A percentile compares a stretch with the other conserved stretches of the same genome.
Evolutionary conservation across 345 rosid genomes (phyloP).

Genomic region (Rhodamnia rubescens): DNA sequence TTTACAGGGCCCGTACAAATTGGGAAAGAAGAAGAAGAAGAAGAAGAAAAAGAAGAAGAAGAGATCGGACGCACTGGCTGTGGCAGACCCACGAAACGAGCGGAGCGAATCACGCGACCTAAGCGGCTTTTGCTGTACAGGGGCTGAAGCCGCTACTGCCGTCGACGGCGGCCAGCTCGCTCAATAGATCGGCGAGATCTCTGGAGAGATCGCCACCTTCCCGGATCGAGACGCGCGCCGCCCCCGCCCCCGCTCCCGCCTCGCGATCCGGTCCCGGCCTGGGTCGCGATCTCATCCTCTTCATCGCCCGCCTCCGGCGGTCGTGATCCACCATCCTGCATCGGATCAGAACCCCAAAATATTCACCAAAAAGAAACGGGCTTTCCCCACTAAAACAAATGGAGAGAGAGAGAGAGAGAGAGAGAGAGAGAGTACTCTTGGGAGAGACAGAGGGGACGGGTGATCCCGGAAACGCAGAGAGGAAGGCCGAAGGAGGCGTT

Average conservation of each 20-base stretch:
- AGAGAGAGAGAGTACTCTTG: background rate
- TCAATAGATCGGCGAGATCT: background rate
- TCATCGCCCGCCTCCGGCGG: constrained; percentile 10
- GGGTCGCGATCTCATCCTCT: background rate
- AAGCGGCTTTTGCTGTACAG: constrained; percentile 10
- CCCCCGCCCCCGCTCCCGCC: background rate
- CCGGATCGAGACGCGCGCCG: background rate
- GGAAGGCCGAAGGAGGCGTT: constrained; percentile 5
- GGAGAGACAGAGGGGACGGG: background rate
- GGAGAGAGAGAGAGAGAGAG: background rate
- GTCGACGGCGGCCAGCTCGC: background rate
- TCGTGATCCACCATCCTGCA: constrained; percentile 14
- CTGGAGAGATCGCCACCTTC: background rate
- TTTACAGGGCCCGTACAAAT: background rate
- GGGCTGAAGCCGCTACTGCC: background rate
- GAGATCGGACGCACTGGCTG: background rate
- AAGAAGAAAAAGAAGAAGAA: background rate
- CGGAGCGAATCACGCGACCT: background rate
- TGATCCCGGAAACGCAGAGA: constrained; percentile 11
- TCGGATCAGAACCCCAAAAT: background rate
- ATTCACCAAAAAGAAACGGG: background rate
- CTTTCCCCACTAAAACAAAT: background rate
- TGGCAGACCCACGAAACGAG: background rate
- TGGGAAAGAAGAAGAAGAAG: background rate
- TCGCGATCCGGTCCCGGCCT: background rate